Base-by-base conservation (phyloP, 2,329 filamentous ascomycete genomes). In the Aureobasidium sp. region DNA sequence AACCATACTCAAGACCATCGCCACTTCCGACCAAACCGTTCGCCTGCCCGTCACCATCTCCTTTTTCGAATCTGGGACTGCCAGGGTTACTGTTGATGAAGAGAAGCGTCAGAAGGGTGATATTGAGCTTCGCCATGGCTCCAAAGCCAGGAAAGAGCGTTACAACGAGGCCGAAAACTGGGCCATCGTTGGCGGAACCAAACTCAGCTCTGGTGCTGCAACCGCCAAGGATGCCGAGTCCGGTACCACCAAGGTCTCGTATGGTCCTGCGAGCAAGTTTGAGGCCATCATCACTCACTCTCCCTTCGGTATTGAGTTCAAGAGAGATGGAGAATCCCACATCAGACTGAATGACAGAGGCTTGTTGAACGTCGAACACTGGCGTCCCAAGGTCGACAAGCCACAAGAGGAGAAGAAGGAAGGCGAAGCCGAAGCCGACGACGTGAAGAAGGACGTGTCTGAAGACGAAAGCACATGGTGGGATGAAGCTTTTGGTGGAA, bases 401-500 rank as follows among this genome's bases (percentile, higher is more conserved):
- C 72, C 83, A 65, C 78, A 80, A 63, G 83, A 85, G 60, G 80
- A 77, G 60, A 74, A 76, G 40, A 84, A 85, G 62, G 80, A 76
- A 58, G 72, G 77, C 49, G 76, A 78, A 53, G 69, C 67, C 29
- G 67, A 68, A 10, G 72, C 75, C 13, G 72, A 74, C 54, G 74
- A 77, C 53, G 70, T 74, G 45, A 70, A 73, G 33, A 63, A 74
- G 42, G 64, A 72, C 37, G 69, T 72, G 37, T 68, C 75, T 11
- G 80, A 78, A 15, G 89, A 94, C 65, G 89, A 96, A 71, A 88
- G 86, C 74, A 96, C 92, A 3, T 96, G 91, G 90, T 99, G 94
- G 94, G 94, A 99, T 7, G 94, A 99, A 77, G 84, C 82, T 0
- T 99, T 99, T 73, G 93, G 93, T 65, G 92, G 93, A 63, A 95